These are phyloP conservation scores for Ascochyta pisi DNA, from an alignment of 2,329 filamentous ascomycete genomes.

Conservation along the genomic window DNA sequence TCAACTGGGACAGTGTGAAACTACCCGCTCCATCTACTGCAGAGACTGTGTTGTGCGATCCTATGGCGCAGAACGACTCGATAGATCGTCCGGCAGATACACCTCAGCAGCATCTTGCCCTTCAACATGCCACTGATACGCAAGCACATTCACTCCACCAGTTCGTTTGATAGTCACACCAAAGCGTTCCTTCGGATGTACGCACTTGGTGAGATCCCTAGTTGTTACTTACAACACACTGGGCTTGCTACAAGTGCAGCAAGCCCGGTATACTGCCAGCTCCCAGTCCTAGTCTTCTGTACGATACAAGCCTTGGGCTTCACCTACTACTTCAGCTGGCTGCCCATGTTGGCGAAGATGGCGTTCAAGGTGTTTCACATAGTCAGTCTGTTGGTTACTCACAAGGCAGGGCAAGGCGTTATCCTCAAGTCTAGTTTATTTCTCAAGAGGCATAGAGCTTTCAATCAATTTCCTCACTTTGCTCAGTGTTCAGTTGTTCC, in stretches of 20 bases:
- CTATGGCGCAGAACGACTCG: background rate
- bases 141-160: background rate
- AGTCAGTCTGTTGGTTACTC: background rate
- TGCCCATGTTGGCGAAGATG: background rate
- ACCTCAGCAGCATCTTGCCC: background rate
- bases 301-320: background rate
- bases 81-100: background rate
- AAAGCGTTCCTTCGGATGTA: background rate
- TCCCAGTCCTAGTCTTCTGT: background rate
- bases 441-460: background rate
- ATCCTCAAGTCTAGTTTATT: background rate
- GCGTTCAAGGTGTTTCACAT: constrained; percentile 1
- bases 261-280: background rate
- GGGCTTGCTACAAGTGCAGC: background rate
- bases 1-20: constrained; percentile 12
- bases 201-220: background rate
- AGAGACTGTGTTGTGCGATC: background rate
- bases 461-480: background rate
- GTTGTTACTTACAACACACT: background rate
- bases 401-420: constrained; percentile 1
- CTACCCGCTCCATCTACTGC: background rate
- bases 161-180: background rate
- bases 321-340: background rate
- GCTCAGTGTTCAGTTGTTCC: background rate
- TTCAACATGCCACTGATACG: background rate